phyloP scores from a whole-genome alignment of 768 basidiomycete genomes.

The Coprinellus micaceus region DNA sequence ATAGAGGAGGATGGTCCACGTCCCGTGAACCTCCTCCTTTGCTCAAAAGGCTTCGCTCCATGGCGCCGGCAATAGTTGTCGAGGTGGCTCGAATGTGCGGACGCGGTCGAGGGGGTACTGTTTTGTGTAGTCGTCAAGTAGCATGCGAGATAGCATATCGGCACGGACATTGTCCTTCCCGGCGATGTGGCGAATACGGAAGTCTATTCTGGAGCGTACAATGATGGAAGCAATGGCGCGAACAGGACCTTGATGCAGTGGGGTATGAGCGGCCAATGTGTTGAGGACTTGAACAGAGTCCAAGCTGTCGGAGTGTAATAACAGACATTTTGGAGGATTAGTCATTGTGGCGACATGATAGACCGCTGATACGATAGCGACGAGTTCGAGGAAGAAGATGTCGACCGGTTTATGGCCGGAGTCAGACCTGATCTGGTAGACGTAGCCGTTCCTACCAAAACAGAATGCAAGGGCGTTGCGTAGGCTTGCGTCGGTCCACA shows the following conservation, averaged over 20 bases:
- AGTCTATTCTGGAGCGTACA: slow-evolving; percentile 13
- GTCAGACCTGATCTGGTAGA: slow-evolving; percentile 9
- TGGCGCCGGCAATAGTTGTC: slow-evolving; percentile 16
- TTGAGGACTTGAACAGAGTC: slow-evolving; percentile 18
- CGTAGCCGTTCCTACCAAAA: slow-evolving; percentile 12
- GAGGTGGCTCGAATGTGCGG: slow-evolving; percentile 16
- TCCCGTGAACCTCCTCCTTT: slow-evolving; percentile 7
- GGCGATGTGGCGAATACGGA: slow-evolving; percentile 16
- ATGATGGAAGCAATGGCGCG: slow-evolving; percentile 13
- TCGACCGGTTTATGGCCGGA: slow-evolving; percentile 7
- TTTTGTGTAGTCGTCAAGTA: slow-evolving; percentile 12
- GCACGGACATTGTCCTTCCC: slow-evolving; percentile 14
- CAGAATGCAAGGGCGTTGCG: slow-evolving; percentile 11
- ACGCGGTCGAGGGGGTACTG: slow-evolving; percentile 11
- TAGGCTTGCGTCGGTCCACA: slow-evolving; percentile 23
- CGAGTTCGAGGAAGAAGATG: slow-evolving; percentile 23
- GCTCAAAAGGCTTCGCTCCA: slow-evolving; percentile 19
- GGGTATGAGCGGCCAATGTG: slow-evolving; percentile 6
- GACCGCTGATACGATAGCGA: slow-evolving; percentile 21
- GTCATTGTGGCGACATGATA: slow-evolving; percentile 10
- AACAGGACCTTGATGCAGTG: slow-evolving; percentile 4
- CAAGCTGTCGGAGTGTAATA: slow-evolving; percentile 16
- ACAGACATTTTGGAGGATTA: slow-evolving; percentile 10
- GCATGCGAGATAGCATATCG: slow-evolving; percentile 15
- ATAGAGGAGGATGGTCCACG: slow-evolving; percentile 9